phyloP scores from a whole-genome alignment of 73 alveolate genomes.

The Blepharisma stoltei region DNA sequence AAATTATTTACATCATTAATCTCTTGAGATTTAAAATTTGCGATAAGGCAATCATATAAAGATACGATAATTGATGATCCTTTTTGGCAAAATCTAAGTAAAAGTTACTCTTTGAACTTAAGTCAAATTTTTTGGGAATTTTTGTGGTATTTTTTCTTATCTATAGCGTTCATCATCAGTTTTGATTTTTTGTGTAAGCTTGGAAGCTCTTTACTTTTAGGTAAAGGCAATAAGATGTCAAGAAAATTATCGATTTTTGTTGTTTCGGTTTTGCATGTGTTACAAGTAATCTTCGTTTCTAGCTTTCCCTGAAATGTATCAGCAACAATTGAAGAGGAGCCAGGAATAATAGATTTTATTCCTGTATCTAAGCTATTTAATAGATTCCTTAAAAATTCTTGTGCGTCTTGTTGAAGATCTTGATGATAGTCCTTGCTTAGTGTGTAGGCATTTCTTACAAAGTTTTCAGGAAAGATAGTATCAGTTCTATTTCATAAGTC shows the following conservation, averaged over 20 bases:
- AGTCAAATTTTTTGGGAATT: neutral
- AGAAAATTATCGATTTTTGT: neutral
- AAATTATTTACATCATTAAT: neutral
- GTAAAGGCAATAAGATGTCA: neutral
- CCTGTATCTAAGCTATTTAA: neutral
- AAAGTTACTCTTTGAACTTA: neutral
- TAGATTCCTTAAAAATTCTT: neutral
- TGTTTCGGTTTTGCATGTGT: neutral
- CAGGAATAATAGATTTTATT: neutral
- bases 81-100: neutral
- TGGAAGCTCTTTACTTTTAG: neutral
- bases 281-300: neutral
- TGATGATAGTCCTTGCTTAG: neutral
- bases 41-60: neutral
- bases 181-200: neutral
- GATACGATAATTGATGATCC: neutral
- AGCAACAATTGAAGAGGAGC: neutral
- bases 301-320: neutral
- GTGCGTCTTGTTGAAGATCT: conserved; percentile 2
- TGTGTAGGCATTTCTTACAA: neutral
- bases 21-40: too few species aligned
- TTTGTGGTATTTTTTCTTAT: neutral
- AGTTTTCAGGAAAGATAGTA: neutral
- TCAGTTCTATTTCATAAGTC: neutral
- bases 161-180: neutral